phyloP scores from a whole-genome alignment of 1,284 basidiomycete species.

The Trametes sp. region DNA sequence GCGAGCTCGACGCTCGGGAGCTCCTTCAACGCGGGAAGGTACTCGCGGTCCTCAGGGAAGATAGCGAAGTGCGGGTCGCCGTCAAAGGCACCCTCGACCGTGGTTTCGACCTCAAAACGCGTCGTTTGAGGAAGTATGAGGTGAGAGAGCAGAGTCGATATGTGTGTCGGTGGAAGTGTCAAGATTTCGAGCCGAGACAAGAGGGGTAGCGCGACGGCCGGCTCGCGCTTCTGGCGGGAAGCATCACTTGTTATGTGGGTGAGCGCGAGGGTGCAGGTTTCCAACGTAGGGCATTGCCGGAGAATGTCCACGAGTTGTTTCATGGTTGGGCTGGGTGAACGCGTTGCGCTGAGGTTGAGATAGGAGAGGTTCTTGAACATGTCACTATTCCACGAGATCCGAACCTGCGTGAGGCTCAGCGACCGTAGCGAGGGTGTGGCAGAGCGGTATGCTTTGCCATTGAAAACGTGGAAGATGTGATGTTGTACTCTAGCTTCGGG shows the following conservation, averaged over 20 bases:
- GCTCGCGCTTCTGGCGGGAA: neutral
- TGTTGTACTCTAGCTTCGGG: neutral
- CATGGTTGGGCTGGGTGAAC: neutral
- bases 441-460: neutral
- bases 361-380: neutral
- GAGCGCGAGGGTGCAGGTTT: neutral
- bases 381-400: neutral
- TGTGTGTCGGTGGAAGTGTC: neutral
- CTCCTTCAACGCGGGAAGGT: neutral
- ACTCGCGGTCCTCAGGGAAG: neutral
- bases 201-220: constrained; percentile 1
- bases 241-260: neutral
- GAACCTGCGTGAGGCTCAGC: neutral
- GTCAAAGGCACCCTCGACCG: neutral
- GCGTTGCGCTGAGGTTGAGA: neutral
- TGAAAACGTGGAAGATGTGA: neutral
- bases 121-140: constrained; percentile 4
- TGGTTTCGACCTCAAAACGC: neutral
- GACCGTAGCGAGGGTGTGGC: neutral
- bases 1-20: neutral
- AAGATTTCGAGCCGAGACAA: neutral
- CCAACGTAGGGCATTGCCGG: neutral
- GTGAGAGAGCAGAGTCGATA: neutral
- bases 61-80: neutral
- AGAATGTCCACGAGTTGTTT: neutral